phyloP scores from a whole-genome alignment of 202 grass and related monocot species.

The Thinopyrum obtusiflorum region DNA sequence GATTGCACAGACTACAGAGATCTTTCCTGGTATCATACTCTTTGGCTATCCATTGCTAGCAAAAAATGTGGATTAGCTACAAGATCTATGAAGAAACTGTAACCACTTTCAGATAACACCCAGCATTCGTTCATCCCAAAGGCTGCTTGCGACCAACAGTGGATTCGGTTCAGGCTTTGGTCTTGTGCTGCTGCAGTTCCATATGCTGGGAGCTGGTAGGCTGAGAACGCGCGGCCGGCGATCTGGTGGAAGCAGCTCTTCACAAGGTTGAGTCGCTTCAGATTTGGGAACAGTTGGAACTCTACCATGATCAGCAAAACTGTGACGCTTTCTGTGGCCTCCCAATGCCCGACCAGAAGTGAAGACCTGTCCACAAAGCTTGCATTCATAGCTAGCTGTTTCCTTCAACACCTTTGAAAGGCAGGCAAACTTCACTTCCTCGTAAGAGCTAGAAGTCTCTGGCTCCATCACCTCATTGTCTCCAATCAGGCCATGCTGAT shows the following conservation, averaged over 20 bases:
- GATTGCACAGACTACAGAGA: not conserved
- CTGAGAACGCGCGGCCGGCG: not conserved
- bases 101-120: slow-evolving; percentile 4
- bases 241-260: slow-evolving; percentile 21
- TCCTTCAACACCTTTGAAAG: slow-evolving; percentile 25
- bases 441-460: slow-evolving; percentile 16
- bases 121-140: not conserved
- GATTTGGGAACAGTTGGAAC: not conserved
- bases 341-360: slow-evolving; percentile 17
- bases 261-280: not conserved
- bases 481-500: not conserved
- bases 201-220: not conserved
- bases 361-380: slow-evolving; percentile 14
- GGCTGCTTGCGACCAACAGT: slow-evolving; percentile 12
- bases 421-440: slow-evolving; percentile 21
- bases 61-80: not conserved
- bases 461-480: slow-evolving; percentile 27
- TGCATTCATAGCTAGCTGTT: slow-evolving; percentile 25
- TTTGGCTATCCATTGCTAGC: slow-evolving; percentile 9
- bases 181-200: slow-evolving; percentile 7
- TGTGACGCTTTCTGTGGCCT: slow-evolving; percentile 26
- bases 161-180: slow-evolving; percentile 5
- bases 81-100: not conserved
- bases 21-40: not conserved
- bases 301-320: not conserved